Percentiles rank a stretch among this genome's conserved stretches.
phyloP scores from a whole-genome alignment of 805 yeast species.

The Candida pseudofarinosa region DNA sequence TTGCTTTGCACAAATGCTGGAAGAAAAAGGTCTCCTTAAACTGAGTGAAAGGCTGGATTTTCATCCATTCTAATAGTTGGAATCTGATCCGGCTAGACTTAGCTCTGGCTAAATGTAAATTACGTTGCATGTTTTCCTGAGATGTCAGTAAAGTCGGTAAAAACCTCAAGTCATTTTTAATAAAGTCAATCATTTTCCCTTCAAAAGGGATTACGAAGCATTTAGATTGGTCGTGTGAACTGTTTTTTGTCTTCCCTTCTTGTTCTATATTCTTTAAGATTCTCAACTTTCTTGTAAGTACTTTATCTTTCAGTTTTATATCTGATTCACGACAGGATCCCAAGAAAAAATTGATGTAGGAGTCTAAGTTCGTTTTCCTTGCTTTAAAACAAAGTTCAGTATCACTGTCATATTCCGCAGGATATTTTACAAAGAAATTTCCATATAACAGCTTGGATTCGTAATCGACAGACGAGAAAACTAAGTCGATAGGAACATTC shows the following conservation, averaged over 20 bases:
- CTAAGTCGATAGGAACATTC: constrained; percentile 9
- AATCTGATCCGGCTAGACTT: constrained; percentile 17
- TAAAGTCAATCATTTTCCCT: constrained; percentile 35
- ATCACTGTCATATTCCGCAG: constrained; percentile 1
- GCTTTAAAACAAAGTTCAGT: not conserved
- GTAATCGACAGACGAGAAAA: constrained; percentile 19
- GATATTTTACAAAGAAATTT: constrained; percentile 7
- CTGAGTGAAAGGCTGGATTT: constrained; percentile 30
- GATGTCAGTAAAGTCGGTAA: constrained; percentile 7
- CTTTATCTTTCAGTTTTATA: constrained; percentile 4
- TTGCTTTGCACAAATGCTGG: constrained; percentile 14
- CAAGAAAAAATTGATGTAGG: not conserved
- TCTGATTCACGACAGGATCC: not conserved
- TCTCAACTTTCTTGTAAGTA: constrained; percentile 10
- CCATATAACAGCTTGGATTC: constrained; percentile 15
- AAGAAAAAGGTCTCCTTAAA: constrained; percentile 18
- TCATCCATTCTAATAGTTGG: constrained; percentile 37
- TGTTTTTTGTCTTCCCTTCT: constrained; percentile 1
- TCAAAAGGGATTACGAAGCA: constrained; percentile 13
- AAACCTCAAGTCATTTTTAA: constrained; percentile 33
- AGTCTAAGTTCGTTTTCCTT: not conserved
- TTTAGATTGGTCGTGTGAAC: not conserved
- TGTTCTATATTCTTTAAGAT: constrained; percentile 6
- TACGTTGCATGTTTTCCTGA: constrained; percentile 8
- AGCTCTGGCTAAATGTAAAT: constrained; percentile 14